phyloP scores from a whole-genome alignment of 768 basidiomycete genomes.

The Naematelia aurantialba region DNA sequence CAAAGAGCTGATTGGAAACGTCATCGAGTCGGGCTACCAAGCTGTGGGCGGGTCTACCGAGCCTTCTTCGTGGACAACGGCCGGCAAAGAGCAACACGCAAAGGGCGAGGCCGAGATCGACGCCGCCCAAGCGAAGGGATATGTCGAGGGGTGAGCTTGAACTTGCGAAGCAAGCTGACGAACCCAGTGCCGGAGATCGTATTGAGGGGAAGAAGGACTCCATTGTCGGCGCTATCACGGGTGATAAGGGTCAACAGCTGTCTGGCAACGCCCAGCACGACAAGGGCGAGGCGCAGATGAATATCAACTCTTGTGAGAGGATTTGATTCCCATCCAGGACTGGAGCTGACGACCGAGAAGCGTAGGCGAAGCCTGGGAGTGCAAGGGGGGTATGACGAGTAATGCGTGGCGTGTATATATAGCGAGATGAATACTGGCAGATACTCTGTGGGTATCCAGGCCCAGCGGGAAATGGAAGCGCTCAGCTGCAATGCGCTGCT shows the following conservation, averaged over 20 bases:
- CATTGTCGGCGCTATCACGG: constrained; percentile 47
- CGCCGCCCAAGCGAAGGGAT: constrained; percentile 48
- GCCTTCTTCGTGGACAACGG: constrained; percentile 44
- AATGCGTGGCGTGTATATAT: no score
- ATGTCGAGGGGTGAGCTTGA: constrained; percentile 44
- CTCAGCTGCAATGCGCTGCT: no score
- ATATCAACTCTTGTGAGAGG: constrained; percentile 30
- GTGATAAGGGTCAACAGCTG: constrained; percentile 46
- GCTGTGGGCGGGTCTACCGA: constrained; percentile 45
- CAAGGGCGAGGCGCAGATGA: constrained; percentile 35
- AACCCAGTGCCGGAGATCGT: constrained; percentile 38
- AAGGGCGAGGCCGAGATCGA: constrained; percentile 50
- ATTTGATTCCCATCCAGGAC: no score
- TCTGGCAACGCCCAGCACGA: constrained; percentile 42
- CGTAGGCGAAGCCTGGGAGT: no score
- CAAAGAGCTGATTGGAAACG: constrained; percentile 43
- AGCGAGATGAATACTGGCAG: no score
- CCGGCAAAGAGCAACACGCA: constrained; percentile 47
- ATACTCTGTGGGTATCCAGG: no score
- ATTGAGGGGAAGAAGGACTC: constrained; percentile 48
- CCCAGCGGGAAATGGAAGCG: no score
- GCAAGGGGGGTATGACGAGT: no score
- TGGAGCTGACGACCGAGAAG: no score
- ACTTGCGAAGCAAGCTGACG: constrained; percentile 4
- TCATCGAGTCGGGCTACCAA: constrained; percentile 38